Conservation (phyloP, 2,329 filamentous ascomycete species). For the Fusarium aywerte region DNA sequence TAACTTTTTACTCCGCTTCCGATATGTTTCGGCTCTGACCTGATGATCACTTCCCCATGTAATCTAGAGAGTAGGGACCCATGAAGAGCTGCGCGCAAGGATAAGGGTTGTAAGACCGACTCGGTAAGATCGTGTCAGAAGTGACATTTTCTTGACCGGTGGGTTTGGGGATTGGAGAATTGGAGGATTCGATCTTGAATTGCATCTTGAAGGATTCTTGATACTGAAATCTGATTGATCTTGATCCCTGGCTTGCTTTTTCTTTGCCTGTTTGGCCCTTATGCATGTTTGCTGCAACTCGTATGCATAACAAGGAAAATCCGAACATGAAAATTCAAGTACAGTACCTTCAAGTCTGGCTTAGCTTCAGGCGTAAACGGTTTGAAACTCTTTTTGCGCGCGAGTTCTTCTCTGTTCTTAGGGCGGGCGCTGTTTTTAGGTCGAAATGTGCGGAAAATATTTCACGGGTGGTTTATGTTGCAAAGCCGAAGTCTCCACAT, state of each 20-base stretch:
- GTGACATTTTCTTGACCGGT: neutral
- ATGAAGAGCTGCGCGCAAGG: conserved; percentile 7
- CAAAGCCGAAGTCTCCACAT: conserved; percentile 34
- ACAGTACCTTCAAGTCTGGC: neutral
- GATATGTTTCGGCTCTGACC: conserved; percentile 23
- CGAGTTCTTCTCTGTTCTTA: neutral
- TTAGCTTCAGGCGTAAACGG: neutral
- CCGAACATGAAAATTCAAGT: neutral
- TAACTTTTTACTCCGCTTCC: neutral
- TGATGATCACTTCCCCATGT: conserved; percentile 9
- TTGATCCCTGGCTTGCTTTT: neutral
- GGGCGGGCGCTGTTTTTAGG: neutral
- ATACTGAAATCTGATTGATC: neutral
- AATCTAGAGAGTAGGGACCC: no score
- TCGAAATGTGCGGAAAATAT: neutral
- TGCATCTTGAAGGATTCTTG: neutral
- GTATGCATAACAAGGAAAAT: no score
- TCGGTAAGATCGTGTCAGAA: conserved; percentile 19
- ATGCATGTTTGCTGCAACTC: neutral
- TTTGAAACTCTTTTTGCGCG: neutral
- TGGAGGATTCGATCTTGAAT: neutral
- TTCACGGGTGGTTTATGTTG: neutral
- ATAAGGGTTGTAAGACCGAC: conserved; percentile 1
- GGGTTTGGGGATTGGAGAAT: neutral
- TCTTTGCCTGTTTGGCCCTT: neutral